Percentiles rank a stretch among this genome's conserved stretches.
phyloP scores from a whole-genome alignment of 345 rosid genomes.

The Angophora floribunda region DNA sequence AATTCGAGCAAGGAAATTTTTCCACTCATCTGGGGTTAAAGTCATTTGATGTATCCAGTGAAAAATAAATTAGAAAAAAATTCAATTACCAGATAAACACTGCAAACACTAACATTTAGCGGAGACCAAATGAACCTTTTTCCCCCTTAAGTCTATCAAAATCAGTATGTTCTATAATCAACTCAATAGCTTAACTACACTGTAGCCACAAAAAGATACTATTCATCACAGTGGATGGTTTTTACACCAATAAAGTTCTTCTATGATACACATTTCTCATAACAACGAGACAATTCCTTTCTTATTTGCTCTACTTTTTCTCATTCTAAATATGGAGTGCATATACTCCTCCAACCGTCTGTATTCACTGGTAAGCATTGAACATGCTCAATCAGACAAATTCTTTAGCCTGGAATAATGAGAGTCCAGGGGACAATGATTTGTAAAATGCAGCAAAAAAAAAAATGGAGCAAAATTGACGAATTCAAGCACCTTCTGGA shows the following conservation, averaged over 20 bases:
- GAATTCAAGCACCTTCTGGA: neutral
- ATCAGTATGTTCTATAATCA: neutral
- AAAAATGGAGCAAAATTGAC: neutral
- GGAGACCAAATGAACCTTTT: neutral
- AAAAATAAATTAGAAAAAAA: neutral
- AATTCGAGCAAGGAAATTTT: constrained; percentile 89
- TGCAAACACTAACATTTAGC: neutral
- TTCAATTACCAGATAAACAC: neutral
- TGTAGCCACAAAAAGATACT: neutral
- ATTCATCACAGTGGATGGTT: neutral
- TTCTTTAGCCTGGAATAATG: neutral
- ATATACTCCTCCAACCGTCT: neutral
- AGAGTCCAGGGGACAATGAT: neutral
- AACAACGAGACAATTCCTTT: neutral
- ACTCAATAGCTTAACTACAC: neutral
- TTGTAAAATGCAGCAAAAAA: neutral
- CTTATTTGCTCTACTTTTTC: neutral
- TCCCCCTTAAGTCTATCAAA: neutral
- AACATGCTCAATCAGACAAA: neutral
- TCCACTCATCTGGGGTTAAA: constrained; percentile 84
- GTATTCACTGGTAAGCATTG: neutral
- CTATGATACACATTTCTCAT: neutral
- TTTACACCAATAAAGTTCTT: neutral
- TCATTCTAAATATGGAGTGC: neutral
- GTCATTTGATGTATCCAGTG: neutral